These are phyloP conservation scores for Ascocoryne sarcoides DNA, from an alignment of 2,329 filamentous ascomycete genomes.

Conservation along the genomic window DNA sequence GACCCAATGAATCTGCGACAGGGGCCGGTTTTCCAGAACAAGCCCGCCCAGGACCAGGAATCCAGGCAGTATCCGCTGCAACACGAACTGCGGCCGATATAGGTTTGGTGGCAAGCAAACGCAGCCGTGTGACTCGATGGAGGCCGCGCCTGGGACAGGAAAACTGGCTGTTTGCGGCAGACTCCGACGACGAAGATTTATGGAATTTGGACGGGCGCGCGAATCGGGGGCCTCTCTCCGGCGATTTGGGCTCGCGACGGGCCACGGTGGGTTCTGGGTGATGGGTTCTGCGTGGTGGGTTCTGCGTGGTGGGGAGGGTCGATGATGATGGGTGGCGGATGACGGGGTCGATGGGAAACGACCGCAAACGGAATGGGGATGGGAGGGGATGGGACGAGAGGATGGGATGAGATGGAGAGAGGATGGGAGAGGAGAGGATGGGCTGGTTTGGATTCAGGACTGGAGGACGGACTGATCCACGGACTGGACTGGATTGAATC, in stretches of 20 bases:
- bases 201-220: not conserved
- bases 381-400: not conserved
- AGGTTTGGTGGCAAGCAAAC: conserved; percentile 17
- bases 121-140: conserved; percentile 17
- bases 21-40: conserved; percentile 10
- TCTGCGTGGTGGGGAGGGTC: not conserved
- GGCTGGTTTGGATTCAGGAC: too few species aligned
- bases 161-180: not conserved
- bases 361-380: not conserved
- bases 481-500: too few species aligned
- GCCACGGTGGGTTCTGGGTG: not conserved
- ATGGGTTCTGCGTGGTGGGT: not conserved
- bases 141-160: not conserved
- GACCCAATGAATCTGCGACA: conserved; percentile 11
- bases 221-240: not conserved
- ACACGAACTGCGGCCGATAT: conserved; percentile 10
- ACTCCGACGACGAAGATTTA: not conserved
- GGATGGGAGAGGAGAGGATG: not conserved
- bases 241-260: too few species aligned
- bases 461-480: too few species aligned
- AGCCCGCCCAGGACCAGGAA: conserved; percentile 4
- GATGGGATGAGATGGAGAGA: not conserved
- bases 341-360: not conserved
- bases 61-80: conserved; percentile 10
- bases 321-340: not conserved